Base-by-base conservation (phyloP, 2,329 filamentous ascomycete genomes). In the Dothistroma pini region DNA sequence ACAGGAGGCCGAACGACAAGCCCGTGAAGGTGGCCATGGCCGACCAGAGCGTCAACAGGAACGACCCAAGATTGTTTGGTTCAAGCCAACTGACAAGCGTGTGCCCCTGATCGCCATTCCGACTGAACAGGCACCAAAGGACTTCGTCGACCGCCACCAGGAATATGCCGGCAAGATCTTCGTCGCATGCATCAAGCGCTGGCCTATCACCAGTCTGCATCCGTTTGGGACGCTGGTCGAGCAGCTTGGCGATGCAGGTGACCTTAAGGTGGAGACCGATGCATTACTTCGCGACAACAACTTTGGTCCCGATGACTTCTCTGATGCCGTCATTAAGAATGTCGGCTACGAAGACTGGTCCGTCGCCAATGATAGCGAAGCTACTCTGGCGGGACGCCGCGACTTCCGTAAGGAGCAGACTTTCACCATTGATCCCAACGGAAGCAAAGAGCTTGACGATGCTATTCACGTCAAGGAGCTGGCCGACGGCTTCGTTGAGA, bases 1-100 rank as follows among this genome's bases (percentile, higher is more conserved):
- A 81, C 95, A 99, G 76, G 95, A 99, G 76, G 95, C 95, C 50
- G 95, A 99, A 81, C 88, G 95, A 65, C 89, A 90, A 68, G 92
- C 93, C 69, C 88, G 93, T 69, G 93, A 97, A 74, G 93, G 93
- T 64, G 84, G 81, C 67, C 84, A 85, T 60, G 83, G 84, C 57
- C 88, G 95, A 67, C 90, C 93, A 63, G 88, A 89, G 66, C 90
- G 93, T 57, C 86, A 90, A 65, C 92, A 96, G 75, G 95, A 99
- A 66, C 97, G 97, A 79, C 95, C 95, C 65, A 99, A 99, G 86
- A 99, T 99, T 78, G 95, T 99, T 48, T 99, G 95, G 95, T 99
- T 99, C 82, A 99, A 99, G 83, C 95, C 95, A 61, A 99, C 95
- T 0, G 95, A 99, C 79, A 97, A 99, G 85, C 91, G 95, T 73